These are phyloP conservation scores for Paracoccidioides brasiliensis DNA, from an alignment of 2,329 filamentous ascomycete species.

Conservation along the genomic window DNA sequence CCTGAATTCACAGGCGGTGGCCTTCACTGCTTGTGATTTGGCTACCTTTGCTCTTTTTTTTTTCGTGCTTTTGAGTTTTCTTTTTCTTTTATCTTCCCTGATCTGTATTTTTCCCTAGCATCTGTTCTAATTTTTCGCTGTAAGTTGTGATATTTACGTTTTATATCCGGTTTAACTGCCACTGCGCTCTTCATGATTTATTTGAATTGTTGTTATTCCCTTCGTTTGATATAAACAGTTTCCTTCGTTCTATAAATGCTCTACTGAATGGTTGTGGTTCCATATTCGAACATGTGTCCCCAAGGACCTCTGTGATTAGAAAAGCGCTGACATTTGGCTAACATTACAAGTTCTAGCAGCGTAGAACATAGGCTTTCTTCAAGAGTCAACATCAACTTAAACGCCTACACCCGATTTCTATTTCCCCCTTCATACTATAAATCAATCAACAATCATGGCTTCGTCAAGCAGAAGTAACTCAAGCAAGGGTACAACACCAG, in stretches of 20 bases:
- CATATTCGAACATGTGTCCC: too few relatives aligned
- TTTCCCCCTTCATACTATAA: neutral
- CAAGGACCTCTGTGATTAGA: neutral
- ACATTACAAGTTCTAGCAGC: neutral
- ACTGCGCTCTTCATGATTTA: too few relatives aligned
- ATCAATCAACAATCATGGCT: neutral
- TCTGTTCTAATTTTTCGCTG: too few relatives aligned
- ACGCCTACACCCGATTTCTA: neutral
- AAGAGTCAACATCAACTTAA: neutral
- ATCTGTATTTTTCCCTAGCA: too few relatives aligned
- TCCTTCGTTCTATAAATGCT: too few relatives aligned
- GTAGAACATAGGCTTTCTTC: neutral
- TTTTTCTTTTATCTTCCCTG: too few relatives aligned
- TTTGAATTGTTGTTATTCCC: too few relatives aligned
- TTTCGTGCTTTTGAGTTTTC: too few relatives aligned
- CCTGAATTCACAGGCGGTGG: neutral
- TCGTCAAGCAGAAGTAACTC: conserved; percentile 1
- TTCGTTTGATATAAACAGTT: too few relatives aligned
- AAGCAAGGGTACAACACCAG: neutral
- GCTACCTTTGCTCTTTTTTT: neutral
- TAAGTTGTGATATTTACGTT: too few relatives aligned
- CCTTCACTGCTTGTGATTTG: neutral
- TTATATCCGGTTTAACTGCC: too few relatives aligned
- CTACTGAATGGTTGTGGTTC: too few relatives aligned
- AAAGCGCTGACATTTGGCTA: neutral